Base-by-base conservation (phyloP, 306 rosid genomes). In the Pterocarpus macrocarpus region DNA sequence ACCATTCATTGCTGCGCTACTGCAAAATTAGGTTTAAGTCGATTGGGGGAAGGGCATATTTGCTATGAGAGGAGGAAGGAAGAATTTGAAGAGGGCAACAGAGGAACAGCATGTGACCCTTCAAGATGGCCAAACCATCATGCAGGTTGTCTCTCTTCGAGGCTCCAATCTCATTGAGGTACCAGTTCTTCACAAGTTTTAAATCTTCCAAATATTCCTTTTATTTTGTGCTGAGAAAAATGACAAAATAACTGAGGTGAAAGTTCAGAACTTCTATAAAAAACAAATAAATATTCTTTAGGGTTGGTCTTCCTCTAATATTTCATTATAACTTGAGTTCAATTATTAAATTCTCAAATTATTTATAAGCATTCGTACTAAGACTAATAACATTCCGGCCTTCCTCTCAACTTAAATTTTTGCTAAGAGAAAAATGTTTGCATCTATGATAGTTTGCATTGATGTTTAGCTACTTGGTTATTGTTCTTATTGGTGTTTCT, bases 131-230 rank as follows among this genome's bases (percentile, higher is more conserved):
- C 91, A 95, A 67, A 44, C 76, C 41, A 81, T 95, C 67, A 85
- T 87, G 96, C 92, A 89, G 69, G 99, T 93, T 34, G 45, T 95
- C 22, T 90, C 94, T 41, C 92, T 93, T 75, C 90, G 96, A 41
- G 98, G 97, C 30, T 91, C 98, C 55, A 95, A 93, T 86, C 87
- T 87, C 82, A 93, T 95, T 15, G 95, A 93, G 98, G 97, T 75
- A 73, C 5, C 67, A n/a, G 15, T 11, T 6, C 55, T 15, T 72
- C 62, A 30, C 4, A 22, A 22, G 5, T 56, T 35, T 36, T 2
- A 15, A 59, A 4, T 28, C 22, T 68, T 66, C n/a, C 43, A 38
- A 9, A 1, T 56, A 11, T 71, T 1, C 56, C 13, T 33, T 12
- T 58, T 53, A 57, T 16, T 62, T 49, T 39, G 1, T 8, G 7